Percentiles rank a stretch among this genome's conserved stretches.
Evolutionary conservation across 345 rosid genomes (phyloP).

Genomic region (Garcia nutans): DNA sequence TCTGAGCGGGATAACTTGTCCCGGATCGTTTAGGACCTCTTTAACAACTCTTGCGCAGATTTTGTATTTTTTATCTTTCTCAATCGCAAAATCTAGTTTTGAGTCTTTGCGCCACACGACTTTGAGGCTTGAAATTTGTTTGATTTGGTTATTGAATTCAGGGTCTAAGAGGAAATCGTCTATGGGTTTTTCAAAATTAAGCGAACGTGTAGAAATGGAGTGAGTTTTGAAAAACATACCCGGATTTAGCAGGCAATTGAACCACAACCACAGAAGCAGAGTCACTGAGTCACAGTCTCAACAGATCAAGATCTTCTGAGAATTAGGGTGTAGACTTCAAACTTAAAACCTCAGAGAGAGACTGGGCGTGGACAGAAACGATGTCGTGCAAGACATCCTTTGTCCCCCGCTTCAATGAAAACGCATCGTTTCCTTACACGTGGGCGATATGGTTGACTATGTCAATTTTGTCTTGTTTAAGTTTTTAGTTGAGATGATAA

Average conservation of each 20-base stretch:
- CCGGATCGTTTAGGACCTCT: slow-evolving; percentile 77
- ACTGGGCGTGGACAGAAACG: no score
- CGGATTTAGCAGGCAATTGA: background rate
- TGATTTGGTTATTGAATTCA: slow-evolving; percentile 16
- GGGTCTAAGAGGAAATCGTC: slow-evolving; percentile 18
- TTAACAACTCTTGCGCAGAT: slow-evolving; percentile 65
- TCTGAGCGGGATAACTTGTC: slow-evolving; percentile 66
- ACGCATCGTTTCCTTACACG: no score
- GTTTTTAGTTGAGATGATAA: no score
- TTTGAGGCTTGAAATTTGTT: slow-evolving; percentile 67
- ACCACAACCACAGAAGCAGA: background rate
- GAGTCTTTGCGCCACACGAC: slow-evolving; percentile 78
- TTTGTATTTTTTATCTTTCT: slow-evolving; percentile 63
- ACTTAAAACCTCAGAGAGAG: background rate
- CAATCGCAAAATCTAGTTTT: slow-evolving; percentile 65
- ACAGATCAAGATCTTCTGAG: background rate
- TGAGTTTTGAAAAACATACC: slow-evolving; percentile 33
- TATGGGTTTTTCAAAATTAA: background rate
- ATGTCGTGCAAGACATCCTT: no score
- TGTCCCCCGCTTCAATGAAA: no score
- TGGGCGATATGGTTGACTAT: no score
- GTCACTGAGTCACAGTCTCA: no score
- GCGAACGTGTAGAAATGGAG: background rate
- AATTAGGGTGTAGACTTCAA: background rate
- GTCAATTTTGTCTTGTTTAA: no score